A percentile compares a stretch with the other conserved stretches of the same genome.
Evolutionary conservation across 1,284 basidiomycete genomes (phyloP).

Genomic region (Kwoniella shivajii): DNA sequence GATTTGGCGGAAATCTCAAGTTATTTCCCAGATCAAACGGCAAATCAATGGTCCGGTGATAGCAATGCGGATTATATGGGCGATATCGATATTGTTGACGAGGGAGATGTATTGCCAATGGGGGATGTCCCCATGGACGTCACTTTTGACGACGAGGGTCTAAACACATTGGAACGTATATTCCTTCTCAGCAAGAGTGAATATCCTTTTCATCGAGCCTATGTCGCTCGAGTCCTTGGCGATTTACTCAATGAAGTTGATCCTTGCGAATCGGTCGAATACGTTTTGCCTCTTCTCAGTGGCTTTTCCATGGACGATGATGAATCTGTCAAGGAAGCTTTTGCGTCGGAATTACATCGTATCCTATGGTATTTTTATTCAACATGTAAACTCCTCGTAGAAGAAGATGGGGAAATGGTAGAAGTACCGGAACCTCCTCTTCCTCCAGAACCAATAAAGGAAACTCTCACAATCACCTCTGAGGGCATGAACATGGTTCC

Average conservation of each 20-base stretch:
- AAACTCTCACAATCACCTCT: constrained; percentile 39
- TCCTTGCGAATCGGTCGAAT: constrained; percentile 88
- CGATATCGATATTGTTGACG: constrained; percentile 39
- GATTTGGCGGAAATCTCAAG: constrained; percentile 4
- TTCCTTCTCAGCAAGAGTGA: constrained; percentile 89
- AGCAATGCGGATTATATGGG: constrained; percentile 10
- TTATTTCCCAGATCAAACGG: constrained; percentile 3
- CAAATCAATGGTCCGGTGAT: background rate
- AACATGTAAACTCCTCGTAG: constrained; percentile 51
- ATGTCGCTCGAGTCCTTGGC: constrained; percentile 78
- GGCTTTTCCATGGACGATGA: constrained; percentile 88
- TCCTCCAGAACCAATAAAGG: background rate
- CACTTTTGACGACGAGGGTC: constrained; percentile 63
- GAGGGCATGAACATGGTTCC: constrained; percentile 40
- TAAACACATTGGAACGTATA: constrained; percentile 86
- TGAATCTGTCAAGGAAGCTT: constrained; percentile 86
- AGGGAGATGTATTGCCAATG: constrained; percentile 44
- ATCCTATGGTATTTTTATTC: constrained; percentile 96
- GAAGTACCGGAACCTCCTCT: constrained; percentile 1
- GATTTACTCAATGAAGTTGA: constrained; percentile 73
- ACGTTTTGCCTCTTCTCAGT: constrained; percentile 86
- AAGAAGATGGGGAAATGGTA: constrained; percentile 19
- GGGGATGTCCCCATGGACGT: constrained; percentile 43
- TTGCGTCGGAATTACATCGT: constrained; percentile 76
- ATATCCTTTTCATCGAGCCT: constrained; percentile 78